Percentiles rank a stretch among this genome's conserved stretches.
phyloP scores from a whole-genome alignment of 2,329 filamentous ascomycete genomes.

The Drechslerella coelobrocha region DNA sequence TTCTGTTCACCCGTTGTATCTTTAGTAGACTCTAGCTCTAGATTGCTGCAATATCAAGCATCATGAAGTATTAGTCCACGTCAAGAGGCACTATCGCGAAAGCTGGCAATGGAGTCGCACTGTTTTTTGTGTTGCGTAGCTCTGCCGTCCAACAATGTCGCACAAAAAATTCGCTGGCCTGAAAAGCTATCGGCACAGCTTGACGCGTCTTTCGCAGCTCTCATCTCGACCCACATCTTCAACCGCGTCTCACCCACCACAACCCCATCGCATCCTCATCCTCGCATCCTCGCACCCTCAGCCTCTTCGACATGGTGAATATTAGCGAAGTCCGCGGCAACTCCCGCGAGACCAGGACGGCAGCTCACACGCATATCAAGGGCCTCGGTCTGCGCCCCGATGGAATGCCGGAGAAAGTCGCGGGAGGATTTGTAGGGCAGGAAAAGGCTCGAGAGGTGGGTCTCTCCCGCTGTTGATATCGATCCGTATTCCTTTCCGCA shows the following conservation, averaged over 20 bases:
- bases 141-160: constrained; percentile 38
- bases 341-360: constrained; percentile 73
- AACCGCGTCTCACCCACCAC: constrained; percentile 10
- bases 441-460: constrained; percentile 81
- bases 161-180: constrained; percentile 32
- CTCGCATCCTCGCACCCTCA: constrained; percentile 6
- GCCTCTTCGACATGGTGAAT: constrained; percentile 39
- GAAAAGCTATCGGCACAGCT: constrained; percentile 25
- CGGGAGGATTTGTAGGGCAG: constrained; percentile 89
- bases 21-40: too few relatives aligned
- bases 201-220: constrained; percentile 46
- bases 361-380: constrained; percentile 97
- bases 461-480: not conserved
- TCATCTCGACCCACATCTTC: not conserved
- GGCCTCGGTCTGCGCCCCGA: constrained; percentile 85
- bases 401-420: constrained; percentile 81
- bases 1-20: too few relatives aligned
- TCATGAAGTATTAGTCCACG: too few relatives aligned
- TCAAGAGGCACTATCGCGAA: not conserved
- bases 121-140: constrained; percentile 40
- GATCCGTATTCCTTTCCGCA: not conserved
- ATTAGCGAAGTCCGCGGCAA: constrained; percentile 40
- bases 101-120: constrained; percentile 1
- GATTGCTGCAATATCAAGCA: too few relatives aligned
- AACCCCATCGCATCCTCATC: too few relatives aligned